Base-by-base conservation (phyloP, 2,329 filamentous ascomycete species). In the Ascocoryne sarcoides region DNA sequence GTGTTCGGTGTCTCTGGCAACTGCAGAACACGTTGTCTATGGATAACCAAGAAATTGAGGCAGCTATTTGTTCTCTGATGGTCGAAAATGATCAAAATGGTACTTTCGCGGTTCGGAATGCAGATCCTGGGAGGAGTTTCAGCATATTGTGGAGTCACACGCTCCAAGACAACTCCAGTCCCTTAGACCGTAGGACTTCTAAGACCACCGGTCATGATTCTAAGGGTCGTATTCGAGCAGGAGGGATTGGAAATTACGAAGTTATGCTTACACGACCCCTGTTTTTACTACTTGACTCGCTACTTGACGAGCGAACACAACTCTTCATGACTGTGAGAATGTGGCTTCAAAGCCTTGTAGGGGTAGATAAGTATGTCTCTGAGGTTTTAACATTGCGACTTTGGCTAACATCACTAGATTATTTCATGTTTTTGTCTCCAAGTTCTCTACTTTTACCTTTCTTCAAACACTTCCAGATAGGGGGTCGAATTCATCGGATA, bases 1-100 rank as follows among this genome's bases (percentile, higher is more conserved):
- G 88, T 14, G 85, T 93, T 7, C 79, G 84, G 42, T 82, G 79
- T 51, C 66, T 98, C 29, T 94, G 92, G 85, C 79, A 87, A 49
- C 66, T 98, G 37, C 88, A 96, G 52, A 75, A 72, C 17, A 73
- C 79, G 1, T 72, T 94, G 10, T 75, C 81, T 1, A 65, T 71
- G 29, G 65, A 72, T 2, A 79, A 80, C 51, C 79, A 83, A 37
- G 76, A 88, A 33, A 80, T 95, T 4, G 89, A 95, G 60, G 86
- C 85, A 17, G 77, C 84, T 0, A 76, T 94, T 30, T 74, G 79
- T 17, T 71, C 74, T 18, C 64, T 89, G 2, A 79, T 94, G 62
- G 69, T 85, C 14, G 67, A 71, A 36, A 54, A 65, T 30, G 69
- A 73, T 48, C 58, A 63, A 4, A 61, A 54, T 31, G 73, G 66